These are phyloP conservation scores for Cutaneotrichosporon arboriforme DNA, from an alignment of 1,284 basidiomycete species.

Conservation along the genomic window DNA sequence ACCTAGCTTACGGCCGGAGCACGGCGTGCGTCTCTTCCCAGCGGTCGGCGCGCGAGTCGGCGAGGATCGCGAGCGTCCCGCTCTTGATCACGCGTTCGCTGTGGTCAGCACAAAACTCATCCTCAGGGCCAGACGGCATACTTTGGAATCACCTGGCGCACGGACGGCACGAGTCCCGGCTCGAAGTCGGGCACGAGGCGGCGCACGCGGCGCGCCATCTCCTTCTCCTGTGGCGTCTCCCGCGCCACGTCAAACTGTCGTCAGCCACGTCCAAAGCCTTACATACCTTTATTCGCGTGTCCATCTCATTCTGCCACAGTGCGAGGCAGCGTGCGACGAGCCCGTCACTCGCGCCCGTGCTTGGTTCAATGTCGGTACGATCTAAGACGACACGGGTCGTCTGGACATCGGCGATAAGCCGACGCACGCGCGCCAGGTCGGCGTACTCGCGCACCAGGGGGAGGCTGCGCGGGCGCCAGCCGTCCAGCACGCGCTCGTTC, in stretches of 20 bases:
- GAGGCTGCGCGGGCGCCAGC: slow-evolving; percentile 83
- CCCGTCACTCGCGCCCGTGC: slow-evolving; percentile 59
- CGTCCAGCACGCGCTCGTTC: slow-evolving; percentile 73
- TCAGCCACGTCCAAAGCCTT: not conserved
- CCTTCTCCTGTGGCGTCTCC: slow-evolving; percentile 50
- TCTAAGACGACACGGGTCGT: slow-evolving; percentile 70
- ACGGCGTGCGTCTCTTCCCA: slow-evolving; percentile 87
- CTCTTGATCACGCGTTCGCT: slow-evolving; percentile 79
- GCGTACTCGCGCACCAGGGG: slow-evolving; percentile 80
- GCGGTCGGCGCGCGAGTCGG: slow-evolving; percentile 66
- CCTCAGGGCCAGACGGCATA: not conserved
- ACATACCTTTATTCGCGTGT: slow-evolving; percentile 65
- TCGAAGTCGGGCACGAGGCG: slow-evolving; percentile 51
- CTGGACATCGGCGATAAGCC: slow-evolving; percentile 78
- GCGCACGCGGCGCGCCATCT: slow-evolving; percentile 49
- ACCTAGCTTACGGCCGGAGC: slow-evolving; percentile 62
- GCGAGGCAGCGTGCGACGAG: slow-evolving; percentile 61
- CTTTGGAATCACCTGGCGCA: slow-evolving; percentile 12
- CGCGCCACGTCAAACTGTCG: slow-evolving; percentile 48
- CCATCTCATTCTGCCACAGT: slow-evolving; percentile 77
- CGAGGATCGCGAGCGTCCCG: slow-evolving; percentile 71
- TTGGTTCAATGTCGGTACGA: slow-evolving; percentile 37
- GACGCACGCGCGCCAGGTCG: slow-evolving; percentile 63
- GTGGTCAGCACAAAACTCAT: slow-evolving; percentile 3
- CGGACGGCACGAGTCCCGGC: slow-evolving; percentile 38